Conservation (phyloP, 2,329 filamentous ascomycete genomes). For the Didymella lethalis region DNA sequence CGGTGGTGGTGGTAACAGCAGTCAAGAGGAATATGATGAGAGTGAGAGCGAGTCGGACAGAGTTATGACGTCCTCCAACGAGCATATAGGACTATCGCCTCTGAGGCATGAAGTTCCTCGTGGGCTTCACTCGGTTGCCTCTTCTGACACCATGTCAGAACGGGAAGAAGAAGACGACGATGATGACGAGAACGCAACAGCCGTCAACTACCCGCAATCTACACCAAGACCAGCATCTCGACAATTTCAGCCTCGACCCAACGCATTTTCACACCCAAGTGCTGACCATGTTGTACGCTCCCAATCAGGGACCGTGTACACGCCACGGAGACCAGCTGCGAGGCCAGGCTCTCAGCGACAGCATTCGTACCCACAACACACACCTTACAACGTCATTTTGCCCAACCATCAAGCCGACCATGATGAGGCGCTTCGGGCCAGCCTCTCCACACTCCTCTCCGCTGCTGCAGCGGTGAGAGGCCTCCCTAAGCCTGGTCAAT, state of each 20-base stretch:
- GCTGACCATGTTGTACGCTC: constrained; percentile 51
- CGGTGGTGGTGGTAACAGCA: constrained; percentile 69
- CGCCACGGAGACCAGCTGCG: constrained; percentile 48
- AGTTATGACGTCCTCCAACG: constrained; percentile 69
- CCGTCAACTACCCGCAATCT: constrained; percentile 69
- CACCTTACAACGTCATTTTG: constrained; percentile 72
- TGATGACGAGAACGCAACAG: constrained; percentile 78
- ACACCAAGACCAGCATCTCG: constrained; percentile 61
- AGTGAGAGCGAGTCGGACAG: constrained; percentile 89
- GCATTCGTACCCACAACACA: constrained; percentile 58
- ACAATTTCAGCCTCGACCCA: constrained; percentile 84
- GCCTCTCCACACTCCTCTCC: constrained; percentile 93
- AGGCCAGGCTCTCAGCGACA: constrained; percentile 48
- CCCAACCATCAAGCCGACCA: constrained; percentile 84
- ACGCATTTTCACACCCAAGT: constrained; percentile 88
- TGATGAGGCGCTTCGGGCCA: constrained; percentile 89
- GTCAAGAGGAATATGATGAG: constrained; percentile 94
- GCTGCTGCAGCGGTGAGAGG: constrained; percentile 89
- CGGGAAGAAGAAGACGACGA: constrained; percentile 50
- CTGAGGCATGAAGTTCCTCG: constrained; percentile 43
- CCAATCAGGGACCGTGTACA: constrained; percentile 58
- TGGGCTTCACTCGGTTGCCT: constrained; percentile 42
- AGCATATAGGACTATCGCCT: constrained; percentile 58
- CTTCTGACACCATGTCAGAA: constrained; percentile 50
- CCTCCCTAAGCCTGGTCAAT: constrained; percentile 68